A percentile compares a stretch with the other conserved stretches of the same genome.
Conservation (phyloP, 805 yeast genomes). For the Candida qinlingensis region DNA sequence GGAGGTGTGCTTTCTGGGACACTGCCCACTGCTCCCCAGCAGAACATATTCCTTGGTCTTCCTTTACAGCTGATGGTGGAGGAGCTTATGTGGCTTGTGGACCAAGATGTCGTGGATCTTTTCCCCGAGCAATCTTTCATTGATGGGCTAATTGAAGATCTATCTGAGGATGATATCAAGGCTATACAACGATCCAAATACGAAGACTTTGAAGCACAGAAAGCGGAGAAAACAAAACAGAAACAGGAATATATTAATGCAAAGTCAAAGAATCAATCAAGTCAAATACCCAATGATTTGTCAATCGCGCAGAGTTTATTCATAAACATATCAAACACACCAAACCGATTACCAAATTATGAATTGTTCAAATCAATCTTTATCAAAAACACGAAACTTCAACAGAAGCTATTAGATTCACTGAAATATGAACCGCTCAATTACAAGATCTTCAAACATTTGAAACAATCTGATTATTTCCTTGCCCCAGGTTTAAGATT, state of each 20-base stretch:
- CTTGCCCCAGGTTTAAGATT: constrained; percentile 84
- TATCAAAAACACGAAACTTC: constrained; percentile 11
- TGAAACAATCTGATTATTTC: constrained; percentile 38
- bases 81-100: constrained; percentile 65
- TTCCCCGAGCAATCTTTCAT: constrained; percentile 38
- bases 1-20: constrained; percentile 81
- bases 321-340: constrained; percentile 17
- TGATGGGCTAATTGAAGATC: constrained; percentile 8
- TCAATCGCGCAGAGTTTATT: constrained; percentile 13
- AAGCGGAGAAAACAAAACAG: constrained; percentile 6
- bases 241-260: constrained; percentile 2
- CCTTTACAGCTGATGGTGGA: constrained; percentile 73
- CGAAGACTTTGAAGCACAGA: constrained; percentile 3
- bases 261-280: not conserved
- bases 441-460: constrained; percentile 11
- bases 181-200: constrained; percentile 8
- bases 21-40: constrained; percentile 87
- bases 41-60: constrained; percentile 77
- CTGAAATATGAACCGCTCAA: constrained; percentile 3
- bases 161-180: constrained; percentile 13
- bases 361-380: constrained; percentile 11
- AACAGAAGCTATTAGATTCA: constrained; percentile 4
- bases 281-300: constrained; percentile 4
- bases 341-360: constrained; percentile 12
- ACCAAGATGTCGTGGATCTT: constrained; percentile 33